Percentiles rank a stretch among this genome's conserved stretches.
phyloP scores from a whole-genome alignment of 345 rosid species.

The Physaria fendleri region DNA sequence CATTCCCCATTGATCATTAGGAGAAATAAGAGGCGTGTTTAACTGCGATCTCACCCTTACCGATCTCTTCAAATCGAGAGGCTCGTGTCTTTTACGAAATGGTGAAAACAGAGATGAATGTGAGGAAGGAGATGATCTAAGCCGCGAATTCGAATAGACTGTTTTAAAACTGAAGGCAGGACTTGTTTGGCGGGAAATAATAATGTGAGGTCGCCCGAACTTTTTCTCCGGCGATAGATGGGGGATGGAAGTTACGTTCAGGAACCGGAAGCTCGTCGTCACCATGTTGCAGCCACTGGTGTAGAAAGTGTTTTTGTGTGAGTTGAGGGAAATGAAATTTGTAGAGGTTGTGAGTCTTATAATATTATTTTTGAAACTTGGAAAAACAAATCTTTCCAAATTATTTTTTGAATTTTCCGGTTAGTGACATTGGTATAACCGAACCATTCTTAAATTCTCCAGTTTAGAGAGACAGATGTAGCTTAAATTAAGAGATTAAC shows the following conservation, averaged over 20 bases:
- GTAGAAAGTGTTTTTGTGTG: background rate
- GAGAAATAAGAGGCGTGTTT: background rate
- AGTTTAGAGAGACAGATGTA: background rate
- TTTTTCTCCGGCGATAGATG: background rate
- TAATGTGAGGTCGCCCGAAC: background rate
- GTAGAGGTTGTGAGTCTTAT: background rate
- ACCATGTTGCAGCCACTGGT: slow-evolving; percentile 25
- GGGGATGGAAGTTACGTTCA: background rate
- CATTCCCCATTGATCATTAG: background rate
- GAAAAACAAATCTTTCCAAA: too few species aligned
- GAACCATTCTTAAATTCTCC: background rate
- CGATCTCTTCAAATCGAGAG: background rate
- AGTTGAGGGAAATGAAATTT: background rate
- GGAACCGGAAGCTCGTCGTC: slow-evolving; percentile 23
- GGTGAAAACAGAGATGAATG: background rate
- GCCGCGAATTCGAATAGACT: background rate
- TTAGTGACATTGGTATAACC: too few species aligned
- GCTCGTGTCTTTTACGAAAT: background rate
- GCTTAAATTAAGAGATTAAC: too few species aligned
- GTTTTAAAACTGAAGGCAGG: background rate
- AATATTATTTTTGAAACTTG: too few species aligned
- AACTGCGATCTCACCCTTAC: background rate
- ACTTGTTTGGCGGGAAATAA: slow-evolving; percentile 26
- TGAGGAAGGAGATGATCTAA: background rate
- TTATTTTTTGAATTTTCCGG: background rate